Evolutionary conservation across 2,329 filamentous ascomycete genomes (phyloP), one percentile per base, ranked within the genome.

Genomic region (Neonectria faginata): DNA sequence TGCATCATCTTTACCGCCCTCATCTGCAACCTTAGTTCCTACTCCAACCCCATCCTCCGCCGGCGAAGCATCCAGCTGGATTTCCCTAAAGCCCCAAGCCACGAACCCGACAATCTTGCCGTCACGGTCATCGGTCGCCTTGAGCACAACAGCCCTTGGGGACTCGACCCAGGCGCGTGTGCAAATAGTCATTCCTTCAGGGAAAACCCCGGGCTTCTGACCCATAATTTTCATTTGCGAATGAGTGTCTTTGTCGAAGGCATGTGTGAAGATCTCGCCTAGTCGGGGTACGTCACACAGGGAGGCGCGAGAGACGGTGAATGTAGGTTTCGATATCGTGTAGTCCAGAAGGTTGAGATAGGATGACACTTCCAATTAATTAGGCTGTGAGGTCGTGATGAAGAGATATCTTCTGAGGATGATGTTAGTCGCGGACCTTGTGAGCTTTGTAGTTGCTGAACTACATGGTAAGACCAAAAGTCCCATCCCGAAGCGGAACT

Each of bases 161-260:
- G 69, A 69, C 14, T 62, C 62, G 14, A 77, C 54, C 64, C 72
- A 69, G 10, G 62, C 29, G 12, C 68, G 66, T 20, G 79, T 56
- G 36, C 69, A 72, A 16, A 70, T 62, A 5, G 64, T 58, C 61
- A 71, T 72, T 11, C 73, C 70, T 6, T 71, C 65, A 2, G 71
- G 70, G 57, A 78, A 77, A 11, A 70, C 66, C 51, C 73, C 75
- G 3, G 76, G 71, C 25, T 69, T 66, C 48, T 72, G 67, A 57
- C 73, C 70, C 39, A 73, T 67, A 6, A 70, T 72, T 60, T 80
- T 80, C 73, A 80, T 77, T 68, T 77, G 69, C 2, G 78, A 79
- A 47, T 80, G 76, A 18, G 76, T 70, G 58, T 80, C 79, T 10
- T 60, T 60, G 27, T 68, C 63, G 42, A 80, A 80, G 9, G 76